Evolutionary conservation across 495 filamentous ascomycete species (phyloP), one percentile per base, ranked within the genome.

Genomic region (Geoglossum glabrum): DNA sequence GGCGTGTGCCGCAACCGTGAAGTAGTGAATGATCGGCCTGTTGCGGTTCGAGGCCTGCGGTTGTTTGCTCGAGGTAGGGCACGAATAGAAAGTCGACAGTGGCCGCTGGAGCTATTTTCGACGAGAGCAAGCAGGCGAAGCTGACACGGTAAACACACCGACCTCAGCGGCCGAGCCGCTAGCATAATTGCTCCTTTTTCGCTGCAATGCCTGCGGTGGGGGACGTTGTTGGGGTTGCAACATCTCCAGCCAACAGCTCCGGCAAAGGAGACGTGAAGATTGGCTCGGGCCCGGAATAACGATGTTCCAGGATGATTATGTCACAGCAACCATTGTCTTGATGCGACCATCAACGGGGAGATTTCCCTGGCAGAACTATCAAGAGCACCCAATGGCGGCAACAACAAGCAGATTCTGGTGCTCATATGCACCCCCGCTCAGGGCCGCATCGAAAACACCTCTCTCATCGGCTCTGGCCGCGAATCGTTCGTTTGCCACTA

Each of bases 71-170:
- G 46, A 50, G 40, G 10, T 58, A 56, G 45, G 43, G 56, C 46
- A 45, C 57, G 58, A 21, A 51, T 57, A 30, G 55, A 52, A 54
- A 58, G 52, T 56, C 17, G 64, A 62, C 62, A 70, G 67, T 57
- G 66, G 61, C 57, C 71, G 62, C 46, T 50, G 7, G 15, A 50
- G 19, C 46, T 15, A 50, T 52, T 52, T 64, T 72, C 66, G 61
- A 77, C 66, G 59, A 77, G 59, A 40, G 68, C 67, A 27, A 75
- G 63, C 27, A 78, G 59, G 34, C 71, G 73, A 30, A 70, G 64
- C 59, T 74, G 72, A 61, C 76, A 79, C 57, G 70, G 68, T 56
- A 72, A 70, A 60, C 76, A 78, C 19, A 58, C 56, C 19, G 56
- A 13, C 56, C 23, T 55, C 30, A 51, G 23, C 10, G 56, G 30